Evolutionary conservation across 345 rosid species (phyloP), one percentile per base, ranked within the genome.

Genomic region (Bruguiera parviflora): DNA sequence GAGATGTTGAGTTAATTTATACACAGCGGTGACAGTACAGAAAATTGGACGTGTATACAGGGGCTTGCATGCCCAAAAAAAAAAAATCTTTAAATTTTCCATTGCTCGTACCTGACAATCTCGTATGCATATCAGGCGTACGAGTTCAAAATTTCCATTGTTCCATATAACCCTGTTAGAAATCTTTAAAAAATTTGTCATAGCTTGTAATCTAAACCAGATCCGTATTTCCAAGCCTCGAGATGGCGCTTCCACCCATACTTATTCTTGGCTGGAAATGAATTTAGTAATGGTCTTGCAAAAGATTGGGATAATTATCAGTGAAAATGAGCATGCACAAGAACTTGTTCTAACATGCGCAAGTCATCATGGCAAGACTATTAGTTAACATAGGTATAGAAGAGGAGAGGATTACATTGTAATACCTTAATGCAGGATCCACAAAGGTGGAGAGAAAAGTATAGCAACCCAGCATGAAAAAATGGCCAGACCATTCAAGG

Each of bases 221-320:
- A 77, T 58, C 98, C 98, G 60, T 84, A 90, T 76, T 83, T 87
- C 96, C 96, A 92, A 70, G 98, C 98, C 72, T 92, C 96, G 0
- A 94, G 91, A 56, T 64, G 74, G 65, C 86, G 80, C 75, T 83
- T 94, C 97, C 96, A 94, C 64, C 83, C 72, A 8, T 83, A 89
- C 80, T 75, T 82, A 47, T 71, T 80, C 86, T 77, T 82, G 16
- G 84, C 64, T 32, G 97, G 90, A 70, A 83, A 73, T 53, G 72
- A 76, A 39, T 77, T 65, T 73, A 94, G 60, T 63, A 82, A 56
- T 37, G 88, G 85, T 82, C 97, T 93, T 70, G 65, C 69, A 65
- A 52, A 7, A 21, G 55, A 58, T 7, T 27, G 35, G 32, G n/a
- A 25, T 24, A 56, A 24, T 21, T 22, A 16, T 56, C 1, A 56